Conservation (phyloP, 108 stramenopile species). For the Cyclotella sp. region DNA sequence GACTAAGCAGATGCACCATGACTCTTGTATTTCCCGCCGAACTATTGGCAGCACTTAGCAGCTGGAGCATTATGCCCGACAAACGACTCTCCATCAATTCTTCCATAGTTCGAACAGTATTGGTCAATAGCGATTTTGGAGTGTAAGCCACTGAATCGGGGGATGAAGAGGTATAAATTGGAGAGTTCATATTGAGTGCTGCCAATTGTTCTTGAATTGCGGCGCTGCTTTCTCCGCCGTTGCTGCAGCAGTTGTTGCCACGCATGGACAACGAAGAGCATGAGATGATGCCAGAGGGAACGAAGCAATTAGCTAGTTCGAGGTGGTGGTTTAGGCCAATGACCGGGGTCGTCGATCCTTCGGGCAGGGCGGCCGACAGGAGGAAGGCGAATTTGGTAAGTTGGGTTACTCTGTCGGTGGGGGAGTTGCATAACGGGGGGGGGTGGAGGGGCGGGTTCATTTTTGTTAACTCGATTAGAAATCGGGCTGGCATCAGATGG, state of each 20-base stretch:
- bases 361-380: constrained; percentile 10
- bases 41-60: not conserved
- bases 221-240: not conserved
- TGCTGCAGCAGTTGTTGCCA: not conserved
- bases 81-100: constrained; percentile 27
- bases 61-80: constrained; percentile 8
- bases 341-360: constrained; percentile 10
- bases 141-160: constrained; percentile 5
- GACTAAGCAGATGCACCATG: constrained; percentile 17
- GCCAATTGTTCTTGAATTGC: constrained; percentile 6
- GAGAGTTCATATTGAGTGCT: constrained; percentile 20
- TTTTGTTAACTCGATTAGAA: no score
- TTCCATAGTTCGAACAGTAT: constrained; percentile 24
- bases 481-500: no score
- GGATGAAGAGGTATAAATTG: constrained; percentile 2
- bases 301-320: constrained; percentile 9
- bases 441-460: not conserved
- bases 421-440: not conserved
- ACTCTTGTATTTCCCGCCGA: not conserved
- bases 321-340: constrained; percentile 16
- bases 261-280: constrained; percentile 22
- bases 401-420: not conserved
- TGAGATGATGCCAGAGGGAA: constrained; percentile 7
- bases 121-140: constrained; percentile 9
- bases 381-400: constrained; percentile 32